These are phyloP conservation scores for Carpinus viminea DNA, from an alignment of 306 rosid genomes.

Conservation along the genomic window DNA sequence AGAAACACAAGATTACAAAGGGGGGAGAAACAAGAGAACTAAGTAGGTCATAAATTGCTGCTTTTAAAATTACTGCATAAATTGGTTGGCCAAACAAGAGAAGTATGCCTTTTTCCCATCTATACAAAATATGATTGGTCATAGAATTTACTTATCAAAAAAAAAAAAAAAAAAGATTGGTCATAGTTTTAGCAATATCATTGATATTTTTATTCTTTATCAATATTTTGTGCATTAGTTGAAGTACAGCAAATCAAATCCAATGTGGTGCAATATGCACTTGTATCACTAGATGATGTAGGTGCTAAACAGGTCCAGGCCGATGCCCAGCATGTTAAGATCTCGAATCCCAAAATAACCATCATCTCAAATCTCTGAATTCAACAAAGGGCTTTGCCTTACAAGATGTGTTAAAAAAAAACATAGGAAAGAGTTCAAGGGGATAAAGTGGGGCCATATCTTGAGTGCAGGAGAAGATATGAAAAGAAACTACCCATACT, in stretches of 20 bases:
- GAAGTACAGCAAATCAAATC: background rate
- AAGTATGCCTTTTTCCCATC: background rate
- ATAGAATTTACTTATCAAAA: no score
- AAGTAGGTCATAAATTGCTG: constrained; percentile 6
- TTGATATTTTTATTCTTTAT: background rate
- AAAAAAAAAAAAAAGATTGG: no score
- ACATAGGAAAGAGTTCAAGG: background rate
- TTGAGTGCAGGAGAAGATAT: background rate
- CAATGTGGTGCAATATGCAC: background rate
- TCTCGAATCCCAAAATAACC: background rate
- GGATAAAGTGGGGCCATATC: background rate
- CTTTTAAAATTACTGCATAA: constrained; percentile 24
- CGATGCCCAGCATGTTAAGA: background rate
- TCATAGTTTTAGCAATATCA: background rate
- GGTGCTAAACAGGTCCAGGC: background rate
- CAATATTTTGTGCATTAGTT: background rate
- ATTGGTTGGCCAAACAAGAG: background rate
- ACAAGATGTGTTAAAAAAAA: background rate
- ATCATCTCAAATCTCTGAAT: background rate
- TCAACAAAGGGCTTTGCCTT: background rate
- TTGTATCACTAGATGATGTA: background rate
- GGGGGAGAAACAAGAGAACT: constrained; percentile 4
- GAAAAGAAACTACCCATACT: background rate
- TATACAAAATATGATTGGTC: background rate
- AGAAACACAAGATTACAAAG: constrained; percentile 22